Evolutionary conservation across 352 stramenopile species (phyloP), one percentile per base, ranked within the genome.

Genomic region (Globisporangium nagaii): DNA sequence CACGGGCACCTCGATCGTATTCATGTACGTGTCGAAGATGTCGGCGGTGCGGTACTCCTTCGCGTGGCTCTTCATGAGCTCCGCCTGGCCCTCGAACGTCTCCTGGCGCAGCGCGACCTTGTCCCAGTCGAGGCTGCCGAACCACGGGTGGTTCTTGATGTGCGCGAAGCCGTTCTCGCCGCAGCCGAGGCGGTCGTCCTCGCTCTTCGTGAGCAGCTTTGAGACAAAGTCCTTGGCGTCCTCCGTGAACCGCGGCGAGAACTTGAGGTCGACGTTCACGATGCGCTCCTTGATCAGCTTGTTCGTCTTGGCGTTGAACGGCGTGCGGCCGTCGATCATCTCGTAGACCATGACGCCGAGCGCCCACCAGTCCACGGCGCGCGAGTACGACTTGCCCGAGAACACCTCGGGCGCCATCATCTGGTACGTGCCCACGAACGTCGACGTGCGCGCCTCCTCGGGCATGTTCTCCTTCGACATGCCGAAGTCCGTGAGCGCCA

Each of bases 401-500:
- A 97, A 86, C 20, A 97, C 71, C 54, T 97, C 90, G 6, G 90
- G 90, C 11, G 90, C 87, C 73, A 97, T 93, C 73, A 96, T 96
- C 66, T 97, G 82, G 62, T 93, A 93, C 52, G 90, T 98, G 25
- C 91, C 91, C 22, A 95, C 91, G 57, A 97, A 96, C 12, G 90
- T 96, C 6, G 69, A 81, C 40, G 88, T 96, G 35, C 87, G 74
- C 17, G 76, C 70, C 37, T 73, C 57, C 25, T 76, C 73, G n/a
- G 68, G 87, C 68, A 99, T 98, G 47, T 97, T 96, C 61, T 99
- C 97, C 68, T 99, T 99, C 9, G 89, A 97, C 66, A 99, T 92
- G n/a, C 97, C 97, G 73, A 99, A 99, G 73, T 99, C 97, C 41
- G 97, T 99, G 20, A 99, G 73, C 35, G 95, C 88, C 39, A 99